Evolutionary conservation across 1,139 yeast species (phyloP).

Genomic region (Debaryomyces subglobosus): DNA sequence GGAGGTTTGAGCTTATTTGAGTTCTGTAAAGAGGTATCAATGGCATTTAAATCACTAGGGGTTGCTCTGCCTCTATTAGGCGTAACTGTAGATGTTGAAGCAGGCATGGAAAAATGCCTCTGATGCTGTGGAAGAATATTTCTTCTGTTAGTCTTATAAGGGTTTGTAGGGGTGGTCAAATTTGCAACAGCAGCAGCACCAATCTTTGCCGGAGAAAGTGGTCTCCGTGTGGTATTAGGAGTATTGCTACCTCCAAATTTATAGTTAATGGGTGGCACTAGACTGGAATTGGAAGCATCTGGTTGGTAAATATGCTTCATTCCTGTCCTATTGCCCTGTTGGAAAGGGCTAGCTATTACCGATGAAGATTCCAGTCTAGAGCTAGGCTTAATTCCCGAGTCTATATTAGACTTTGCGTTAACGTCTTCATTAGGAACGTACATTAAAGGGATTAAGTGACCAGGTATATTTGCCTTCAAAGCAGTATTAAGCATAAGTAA

Average conservation of each 20-base stretch:
- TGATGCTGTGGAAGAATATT: slow-evolving; percentile 35
- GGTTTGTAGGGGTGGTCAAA: slow-evolving; percentile 39
- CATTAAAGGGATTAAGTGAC: slow-evolving; percentile 64
- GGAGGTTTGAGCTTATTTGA: slow-evolving; percentile 9
- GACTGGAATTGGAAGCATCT: slow-evolving; percentile 27
- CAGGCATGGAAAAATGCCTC: slow-evolving; percentile 50
- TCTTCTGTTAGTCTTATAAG: slow-evolving; percentile 25
- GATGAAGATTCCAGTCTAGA: slow-evolving; percentile 3
- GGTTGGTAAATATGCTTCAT: slow-evolving; percentile 10
- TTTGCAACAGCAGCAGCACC: slow-evolving; percentile 76
- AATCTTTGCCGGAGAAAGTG: slow-evolving; percentile 66
- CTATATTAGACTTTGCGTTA: slow-evolving; percentile 1
- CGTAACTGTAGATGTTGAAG: slow-evolving; percentile 7
- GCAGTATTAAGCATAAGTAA: slow-evolving; percentile 68
- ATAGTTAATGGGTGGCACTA: slow-evolving; percentile 42
- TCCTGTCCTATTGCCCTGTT: slow-evolving; percentile 6
- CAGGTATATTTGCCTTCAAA: slow-evolving; percentile 64
- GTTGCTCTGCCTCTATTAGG: slow-evolving; percentile 14
- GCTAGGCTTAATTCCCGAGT: neutral
- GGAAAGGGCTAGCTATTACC: slow-evolving; percentile 9
- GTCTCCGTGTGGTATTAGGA: slow-evolving; percentile 18
- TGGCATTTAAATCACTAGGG: slow-evolving; percentile 8
- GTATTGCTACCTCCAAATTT: slow-evolving; percentile 42
- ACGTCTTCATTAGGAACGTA: slow-evolving; percentile 37
- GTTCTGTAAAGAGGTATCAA: neutral